These are phyloP conservation scores for Inonotus hispidus DNA, from an alignment of 1,284 basidiomycete species.

Conservation along the genomic window DNA sequence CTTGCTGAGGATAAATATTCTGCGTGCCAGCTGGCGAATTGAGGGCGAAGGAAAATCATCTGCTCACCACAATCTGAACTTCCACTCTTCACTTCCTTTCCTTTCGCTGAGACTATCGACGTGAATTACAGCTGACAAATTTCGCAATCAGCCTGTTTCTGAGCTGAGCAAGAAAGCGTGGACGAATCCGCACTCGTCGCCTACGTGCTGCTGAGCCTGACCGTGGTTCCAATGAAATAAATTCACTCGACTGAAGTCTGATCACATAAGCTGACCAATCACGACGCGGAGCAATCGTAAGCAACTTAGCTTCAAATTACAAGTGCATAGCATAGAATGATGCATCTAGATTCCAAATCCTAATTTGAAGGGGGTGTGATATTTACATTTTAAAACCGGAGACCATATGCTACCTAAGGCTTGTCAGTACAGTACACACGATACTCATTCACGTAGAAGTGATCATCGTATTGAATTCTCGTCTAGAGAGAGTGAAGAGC, in stretches of 20 bases:
- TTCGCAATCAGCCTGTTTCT: too few species aligned
- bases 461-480: too few species aligned
- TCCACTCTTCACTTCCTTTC: background rate
- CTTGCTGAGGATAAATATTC: background rate
- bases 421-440: background rate
- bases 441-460: too few species aligned
- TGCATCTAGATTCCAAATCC: too few species aligned
- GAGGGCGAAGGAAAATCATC: background rate
- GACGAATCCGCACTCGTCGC: too few species aligned
- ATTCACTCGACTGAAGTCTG: background rate
- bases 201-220: too few species aligned
- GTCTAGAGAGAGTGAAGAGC: too few species aligned
- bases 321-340: too few species aligned
- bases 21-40: background rate
- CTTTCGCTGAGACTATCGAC: background rate
- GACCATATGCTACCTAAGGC: background rate
- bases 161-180: too few species aligned
- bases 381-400: background rate
- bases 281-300: background rate
- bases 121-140: background rate
- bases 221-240: too few species aligned
- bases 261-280: background rate
- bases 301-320: background rate
- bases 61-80: slow-evolving; percentile 8
- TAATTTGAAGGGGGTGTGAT: background rate